Evolutionary conservation across 1,139 yeast genomes (phyloP).

Genomic region (Geotrichum bryndzae): DNA sequence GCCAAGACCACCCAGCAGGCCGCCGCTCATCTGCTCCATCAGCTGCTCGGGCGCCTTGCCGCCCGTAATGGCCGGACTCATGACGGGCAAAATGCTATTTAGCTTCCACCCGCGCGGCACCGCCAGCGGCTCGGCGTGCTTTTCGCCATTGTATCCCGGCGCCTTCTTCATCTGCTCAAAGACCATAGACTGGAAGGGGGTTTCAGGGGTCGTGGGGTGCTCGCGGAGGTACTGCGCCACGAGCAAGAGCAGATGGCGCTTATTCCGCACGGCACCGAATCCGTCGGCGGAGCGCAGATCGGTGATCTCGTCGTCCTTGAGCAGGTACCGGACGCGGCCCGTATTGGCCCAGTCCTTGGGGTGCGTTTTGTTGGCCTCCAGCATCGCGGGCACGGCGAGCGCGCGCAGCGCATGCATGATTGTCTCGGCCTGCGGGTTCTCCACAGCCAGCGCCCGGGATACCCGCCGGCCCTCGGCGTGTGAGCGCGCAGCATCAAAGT

Average conservation of each 20-base stretch:
- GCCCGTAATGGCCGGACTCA: conserved; percentile 70
- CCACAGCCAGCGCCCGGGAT: conserved; percentile 57
- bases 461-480: conserved; percentile 84
- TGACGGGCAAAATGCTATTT: conserved; percentile 81
- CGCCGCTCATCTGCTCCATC: conserved; percentile 40
- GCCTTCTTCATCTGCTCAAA: conserved; percentile 38
- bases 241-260: conserved; percentile 58
- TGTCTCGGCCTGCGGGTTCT: conserved; percentile 80
- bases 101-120: conserved; percentile 76
- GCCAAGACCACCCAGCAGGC: not conserved
- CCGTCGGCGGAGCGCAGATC: conserved; percentile 15
- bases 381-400: conserved; percentile 36
- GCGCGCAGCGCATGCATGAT: conserved; percentile 59
- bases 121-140: conserved; percentile 60
- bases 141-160: conserved; percentile 44
- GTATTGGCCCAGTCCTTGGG: conserved; percentile 98
- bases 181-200: conserved; percentile 55
- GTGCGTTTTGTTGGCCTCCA: conserved; percentile 70
- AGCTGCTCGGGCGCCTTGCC: conserved; percentile 75
- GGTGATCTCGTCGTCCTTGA: conserved; percentile 43
- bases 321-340: conserved; percentile 76
- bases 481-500: conserved; percentile 74
- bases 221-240: conserved; percentile 57
- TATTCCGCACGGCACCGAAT: conserved; percentile 40
- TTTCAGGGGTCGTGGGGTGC: conserved; percentile 67